Conservation (phyloP, 106 monocot species). For the Hemerocallis citrina region DNA sequence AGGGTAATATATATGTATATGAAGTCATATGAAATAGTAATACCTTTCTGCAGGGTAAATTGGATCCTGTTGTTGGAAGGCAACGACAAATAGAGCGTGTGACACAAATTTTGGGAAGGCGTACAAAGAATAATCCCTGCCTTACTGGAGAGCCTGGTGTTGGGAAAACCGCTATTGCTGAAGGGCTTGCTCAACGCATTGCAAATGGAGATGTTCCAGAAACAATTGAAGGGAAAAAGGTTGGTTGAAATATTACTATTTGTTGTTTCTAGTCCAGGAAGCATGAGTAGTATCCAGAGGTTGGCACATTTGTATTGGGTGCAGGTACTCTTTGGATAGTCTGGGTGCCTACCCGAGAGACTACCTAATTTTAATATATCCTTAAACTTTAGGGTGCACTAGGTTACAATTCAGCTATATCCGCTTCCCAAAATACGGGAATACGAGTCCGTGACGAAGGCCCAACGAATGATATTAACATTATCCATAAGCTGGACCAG, state of each 20-base stretch:
- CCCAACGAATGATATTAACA: no score
- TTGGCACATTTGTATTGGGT: no score
- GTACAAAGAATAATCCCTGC: slow-evolving; percentile 28
- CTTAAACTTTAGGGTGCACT: no score
- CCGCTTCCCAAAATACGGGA: no score
- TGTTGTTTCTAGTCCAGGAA: background rate
- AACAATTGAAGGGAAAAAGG: slow-evolving; percentile 33
- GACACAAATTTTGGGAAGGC: slow-evolving; percentile 28
- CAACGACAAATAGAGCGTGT: slow-evolving; percentile 28
- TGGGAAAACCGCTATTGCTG: slow-evolving; percentile 30
- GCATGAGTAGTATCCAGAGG: no score
- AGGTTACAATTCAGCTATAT: no score
- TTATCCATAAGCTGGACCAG: no score
- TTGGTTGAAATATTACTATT: background rate
- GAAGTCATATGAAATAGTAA: background rate
- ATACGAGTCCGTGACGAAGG: no score
- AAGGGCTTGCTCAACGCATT: slow-evolving; percentile 29
- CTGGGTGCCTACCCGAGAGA: no score
- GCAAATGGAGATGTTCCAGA: slow-evolving; percentile 30
- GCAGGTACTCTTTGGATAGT: no score
- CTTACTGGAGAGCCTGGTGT: slow-evolving; percentile 31
- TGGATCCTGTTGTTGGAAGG: slow-evolving; percentile 33
- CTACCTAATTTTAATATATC: no score
- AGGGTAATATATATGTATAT: background rate
- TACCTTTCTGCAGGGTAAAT: slow-evolving; percentile 17